These are phyloP conservation scores for Pittosporum tobira DNA, from an alignment of 129 eudicot species.

Conservation along the genomic window DNA sequence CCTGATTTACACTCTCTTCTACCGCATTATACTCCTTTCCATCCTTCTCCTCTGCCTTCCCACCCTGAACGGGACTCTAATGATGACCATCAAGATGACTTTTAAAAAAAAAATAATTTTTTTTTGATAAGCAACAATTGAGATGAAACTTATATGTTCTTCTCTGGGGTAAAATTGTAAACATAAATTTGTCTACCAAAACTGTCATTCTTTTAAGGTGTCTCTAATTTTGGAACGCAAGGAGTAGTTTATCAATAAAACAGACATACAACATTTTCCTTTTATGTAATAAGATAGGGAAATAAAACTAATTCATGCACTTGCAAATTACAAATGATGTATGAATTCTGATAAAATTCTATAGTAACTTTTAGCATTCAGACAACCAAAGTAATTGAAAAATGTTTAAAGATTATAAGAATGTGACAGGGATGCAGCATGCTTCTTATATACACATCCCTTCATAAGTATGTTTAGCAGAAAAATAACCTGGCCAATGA, in stretches of 20 bases:
- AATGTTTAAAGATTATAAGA: background rate
- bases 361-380: background rate
- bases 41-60: too few species aligned
- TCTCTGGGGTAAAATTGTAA: too few species aligned
- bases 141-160: too few species aligned
- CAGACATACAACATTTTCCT: background rate
- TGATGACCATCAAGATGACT: too few species aligned
- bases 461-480: background rate
- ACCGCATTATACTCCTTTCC: too few species aligned
- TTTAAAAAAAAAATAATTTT: too few species aligned
- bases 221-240: too few species aligned
- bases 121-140: too few species aligned
- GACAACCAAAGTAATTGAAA: background rate
- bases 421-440: background rate
- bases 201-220: too few species aligned
- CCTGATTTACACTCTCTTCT: too few species aligned
- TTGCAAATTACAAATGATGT: background rate
- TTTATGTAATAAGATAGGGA: background rate
- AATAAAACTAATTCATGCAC: background rate
- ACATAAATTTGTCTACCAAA: too few species aligned
- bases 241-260: background rate
- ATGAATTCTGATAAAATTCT: background rate
- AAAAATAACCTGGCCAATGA: constrained; percentile 83
- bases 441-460: background rate
- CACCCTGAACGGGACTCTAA: too few species aligned